Percentiles rank a stretch among this genome's conserved stretches.
These are phyloP conservation scores for Chenopodium formosanum DNA, from an alignment of 148 eudicot genomes.

Conservation along the genomic window DNA sequence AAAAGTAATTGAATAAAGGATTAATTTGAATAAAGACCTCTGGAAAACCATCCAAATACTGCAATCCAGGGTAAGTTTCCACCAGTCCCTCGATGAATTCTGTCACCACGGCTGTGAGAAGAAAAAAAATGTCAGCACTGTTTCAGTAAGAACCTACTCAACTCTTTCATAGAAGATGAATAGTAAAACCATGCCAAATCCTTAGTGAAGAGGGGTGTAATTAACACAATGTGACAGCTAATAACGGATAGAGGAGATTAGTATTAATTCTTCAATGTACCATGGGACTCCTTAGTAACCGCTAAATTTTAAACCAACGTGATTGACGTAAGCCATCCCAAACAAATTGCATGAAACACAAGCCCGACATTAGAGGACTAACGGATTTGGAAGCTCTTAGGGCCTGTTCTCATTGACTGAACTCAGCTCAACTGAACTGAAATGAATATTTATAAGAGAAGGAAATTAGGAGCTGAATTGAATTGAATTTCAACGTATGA, in stretches of 20 bases:
- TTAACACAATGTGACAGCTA: not conserved
- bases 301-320: not conserved
- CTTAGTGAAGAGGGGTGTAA: not conserved
- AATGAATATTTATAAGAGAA: no score
- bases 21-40: constrained; percentile 43
- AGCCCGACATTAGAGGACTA: no score
- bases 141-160: not conserved
- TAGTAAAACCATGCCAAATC: not conserved
- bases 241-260: not conserved
- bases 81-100: constrained; percentile 95
- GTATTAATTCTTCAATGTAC: not conserved
- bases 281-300: not conserved
- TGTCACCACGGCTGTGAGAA: constrained; percentile 74
- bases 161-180: not conserved
- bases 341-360: no score
- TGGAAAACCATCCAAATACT: constrained; percentile 98
- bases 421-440: no score
- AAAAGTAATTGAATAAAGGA: not conserved
- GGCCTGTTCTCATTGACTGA: no score
- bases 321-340: not conserved
- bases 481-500: no score
- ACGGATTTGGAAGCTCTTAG: no score
- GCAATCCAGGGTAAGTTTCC: constrained; percentile 93
- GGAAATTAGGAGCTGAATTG: no score
- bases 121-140: constrained; percentile 10